Conservation (phyloP, 2,329 filamentous ascomycete genomes). For the Aspergillus intermedius region DNA sequence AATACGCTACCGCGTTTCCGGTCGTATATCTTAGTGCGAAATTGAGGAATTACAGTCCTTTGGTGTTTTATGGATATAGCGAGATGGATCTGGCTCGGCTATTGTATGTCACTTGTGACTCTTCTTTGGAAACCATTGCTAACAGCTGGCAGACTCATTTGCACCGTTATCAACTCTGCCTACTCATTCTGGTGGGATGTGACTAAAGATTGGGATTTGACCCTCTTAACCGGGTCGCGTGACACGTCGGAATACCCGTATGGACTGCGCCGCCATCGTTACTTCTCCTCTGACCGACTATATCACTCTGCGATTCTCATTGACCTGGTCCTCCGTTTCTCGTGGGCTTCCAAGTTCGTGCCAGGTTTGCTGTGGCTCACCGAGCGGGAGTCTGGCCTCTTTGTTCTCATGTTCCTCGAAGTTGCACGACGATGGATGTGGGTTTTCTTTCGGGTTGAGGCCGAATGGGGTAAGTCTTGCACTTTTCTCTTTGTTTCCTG, state of each 20-base stretch:
- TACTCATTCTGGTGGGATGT: conserved; percentile 99
- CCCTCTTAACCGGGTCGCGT: conserved; percentile 62
- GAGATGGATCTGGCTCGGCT: conserved; percentile 51
- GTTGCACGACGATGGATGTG: conserved; percentile 87
- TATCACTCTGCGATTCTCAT: conserved; percentile 78
- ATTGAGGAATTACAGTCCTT: conserved; percentile 57
- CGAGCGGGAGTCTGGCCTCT: conserved; percentile 83
- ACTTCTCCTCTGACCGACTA: conserved; percentile 64
- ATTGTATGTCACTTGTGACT: conserved; percentile 37
- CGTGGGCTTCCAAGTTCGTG: conserved; percentile 84
- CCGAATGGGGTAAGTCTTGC: conserved; percentile 67
- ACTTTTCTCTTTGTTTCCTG: not conserved
- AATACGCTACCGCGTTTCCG: conserved; percentile 91
- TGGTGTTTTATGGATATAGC: conserved; percentile 44
- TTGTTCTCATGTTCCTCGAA: conserved; percentile 79
- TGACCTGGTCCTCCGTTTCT: conserved; percentile 77
- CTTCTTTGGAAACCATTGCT: not conserved
- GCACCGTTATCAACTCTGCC: conserved; percentile 72
- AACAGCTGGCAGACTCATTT: conserved; percentile 55
- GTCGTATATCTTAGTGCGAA: conserved; percentile 76
- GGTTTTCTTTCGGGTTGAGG: conserved; percentile 94
- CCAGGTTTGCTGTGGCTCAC: conserved; percentile 75
- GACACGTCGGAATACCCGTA: conserved; percentile 62
- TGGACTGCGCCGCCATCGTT: conserved; percentile 67
- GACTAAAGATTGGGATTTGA: conserved; percentile 92